These are phyloP conservation scores for Vaccinium corymbosum DNA, from an alignment of 148 eudicot genomes.

Conservation along the genomic window DNA sequence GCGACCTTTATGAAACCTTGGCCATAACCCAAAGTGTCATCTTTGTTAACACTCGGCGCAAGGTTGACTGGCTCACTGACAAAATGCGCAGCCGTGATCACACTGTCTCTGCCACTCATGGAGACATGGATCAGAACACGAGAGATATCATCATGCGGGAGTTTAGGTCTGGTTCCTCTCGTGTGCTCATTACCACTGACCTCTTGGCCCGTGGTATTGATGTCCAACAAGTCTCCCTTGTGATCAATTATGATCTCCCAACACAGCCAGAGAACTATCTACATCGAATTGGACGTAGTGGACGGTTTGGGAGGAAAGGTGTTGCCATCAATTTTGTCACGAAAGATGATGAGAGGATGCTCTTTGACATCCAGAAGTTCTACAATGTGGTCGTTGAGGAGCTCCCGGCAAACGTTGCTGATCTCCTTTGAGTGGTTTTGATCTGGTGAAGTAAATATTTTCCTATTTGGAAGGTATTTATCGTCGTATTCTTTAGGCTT, in stretches of 20 bases:
- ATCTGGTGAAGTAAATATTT: slow-evolving; percentile 2
- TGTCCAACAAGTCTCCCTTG: slow-evolving; percentile 78
- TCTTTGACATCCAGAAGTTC: slow-evolving; percentile 66
- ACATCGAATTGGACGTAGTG: slow-evolving; percentile 75
- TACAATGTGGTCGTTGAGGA: slow-evolving; percentile 66
- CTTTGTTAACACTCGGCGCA: slow-evolving; percentile 69
- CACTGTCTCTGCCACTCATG: slow-evolving; percentile 74
- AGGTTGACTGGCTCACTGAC: slow-evolving; percentile 84
- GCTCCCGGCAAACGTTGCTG: slow-evolving; percentile 74
- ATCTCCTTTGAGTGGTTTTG: slow-evolving; percentile 47
- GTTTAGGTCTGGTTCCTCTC: slow-evolving; percentile 72
- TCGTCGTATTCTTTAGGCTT: slow-evolving; percentile 13
- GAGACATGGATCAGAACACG: slow-evolving; percentile 83
- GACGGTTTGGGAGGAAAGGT: slow-evolving; percentile 81
- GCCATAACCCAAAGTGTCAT: slow-evolving; percentile 78
- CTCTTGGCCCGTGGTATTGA: slow-evolving; percentile 80
- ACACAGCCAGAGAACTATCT: slow-evolving; percentile 80
- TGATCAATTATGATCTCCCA: slow-evolving; percentile 69
- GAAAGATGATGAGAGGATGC: slow-evolving; percentile 64
- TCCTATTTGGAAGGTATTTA: slow-evolving; percentile 13
- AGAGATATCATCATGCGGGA: slow-evolving; percentile 76
- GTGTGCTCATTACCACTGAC: slow-evolving; percentile 74
- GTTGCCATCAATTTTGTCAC: slow-evolving; percentile 76
- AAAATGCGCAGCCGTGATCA: slow-evolving; percentile 80
- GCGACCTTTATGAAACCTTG: slow-evolving; percentile 68